phyloP scores from a whole-genome alignment of 2,329 filamentous ascomycete species.

The Talaromyces sp. region DNA sequence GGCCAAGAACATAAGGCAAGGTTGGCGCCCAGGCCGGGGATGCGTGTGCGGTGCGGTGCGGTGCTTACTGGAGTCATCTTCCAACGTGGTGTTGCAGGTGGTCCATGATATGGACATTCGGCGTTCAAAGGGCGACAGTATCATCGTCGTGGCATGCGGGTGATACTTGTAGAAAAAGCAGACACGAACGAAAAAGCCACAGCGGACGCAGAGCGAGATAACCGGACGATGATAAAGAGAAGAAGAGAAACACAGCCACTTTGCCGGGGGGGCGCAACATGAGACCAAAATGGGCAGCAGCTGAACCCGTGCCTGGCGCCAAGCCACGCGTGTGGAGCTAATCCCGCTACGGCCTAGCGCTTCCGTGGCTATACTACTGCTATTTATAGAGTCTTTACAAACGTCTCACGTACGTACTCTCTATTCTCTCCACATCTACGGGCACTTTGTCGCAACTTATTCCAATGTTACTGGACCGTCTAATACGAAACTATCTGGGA shows the following conservation, averaged over 20 bases:
- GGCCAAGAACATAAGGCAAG: not conserved
- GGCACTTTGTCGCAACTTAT: no score
- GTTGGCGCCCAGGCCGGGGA: not conserved
- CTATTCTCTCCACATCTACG: no score
- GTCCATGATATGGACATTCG: slow-evolving; percentile 15
- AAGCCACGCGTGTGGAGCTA: not conserved
- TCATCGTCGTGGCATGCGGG: not conserved
- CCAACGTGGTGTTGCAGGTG: slow-evolving; percentile 46
- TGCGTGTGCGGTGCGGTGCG: slow-evolving; percentile 2
- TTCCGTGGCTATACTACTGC: no score
- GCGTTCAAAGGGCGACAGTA: slow-evolving; percentile 6
- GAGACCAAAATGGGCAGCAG: not conserved
- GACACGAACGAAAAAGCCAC: not conserved
- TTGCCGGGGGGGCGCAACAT: not conserved
- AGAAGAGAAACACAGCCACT: not conserved
- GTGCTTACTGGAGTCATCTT: slow-evolving; percentile 39
- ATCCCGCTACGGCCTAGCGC: not conserved
- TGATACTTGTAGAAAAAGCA: not conserved
- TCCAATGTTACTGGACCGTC: no score
- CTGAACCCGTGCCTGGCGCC: not conserved
- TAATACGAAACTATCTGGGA: no score
- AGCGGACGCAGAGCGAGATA: not conserved
- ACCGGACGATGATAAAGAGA: not conserved
- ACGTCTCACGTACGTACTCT: no score
- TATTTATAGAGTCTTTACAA: no score